A percentile compares a stretch with the other conserved stretches of the same genome.
These are phyloP conservation scores for Apiospora saccharicola DNA, from an alignment of 2,329 filamentous ascomycete species.

Conservation along the genomic window DNA sequence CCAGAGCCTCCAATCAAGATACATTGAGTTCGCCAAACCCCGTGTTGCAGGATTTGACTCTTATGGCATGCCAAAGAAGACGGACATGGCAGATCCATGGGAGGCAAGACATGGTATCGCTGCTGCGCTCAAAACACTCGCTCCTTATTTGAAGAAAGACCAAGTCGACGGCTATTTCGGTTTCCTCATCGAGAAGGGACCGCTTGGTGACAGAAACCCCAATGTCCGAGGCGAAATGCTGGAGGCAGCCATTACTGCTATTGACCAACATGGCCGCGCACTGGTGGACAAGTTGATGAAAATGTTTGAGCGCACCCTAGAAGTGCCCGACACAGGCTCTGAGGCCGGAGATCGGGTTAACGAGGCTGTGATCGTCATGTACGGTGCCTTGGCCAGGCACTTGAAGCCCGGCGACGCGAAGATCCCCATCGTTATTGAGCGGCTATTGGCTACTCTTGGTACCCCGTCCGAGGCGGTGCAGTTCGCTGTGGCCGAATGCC, in stretches of 20 bases:
- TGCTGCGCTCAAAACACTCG: conserved; percentile 83
- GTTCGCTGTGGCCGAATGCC: conserved; percentile 92
- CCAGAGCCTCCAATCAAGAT: conserved; percentile 71
- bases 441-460: conserved; percentile 84
- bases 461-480: conserved; percentile 97
- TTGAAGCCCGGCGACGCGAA: conserved; percentile 84
- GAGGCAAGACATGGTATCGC: conserved; percentile 90
- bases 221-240: conserved; percentile 89
- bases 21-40: conserved; percentile 81
- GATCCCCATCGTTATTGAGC: conserved; percentile 85
- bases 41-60: conserved; percentile 85
- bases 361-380: conserved; percentile 96
- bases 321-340: conserved; percentile 81
- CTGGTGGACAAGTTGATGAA: conserved; percentile 92
- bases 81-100: conserved; percentile 88
- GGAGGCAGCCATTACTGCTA: conserved; percentile 83
- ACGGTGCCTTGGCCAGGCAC: conserved; percentile 91
- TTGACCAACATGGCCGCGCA: conserved; percentile 80
- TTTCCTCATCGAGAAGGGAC: conserved; percentile 86
- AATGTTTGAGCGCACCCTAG: conserved; percentile 88
- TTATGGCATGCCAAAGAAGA: conserved; percentile 93
- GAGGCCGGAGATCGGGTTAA: conserved; percentile 89
- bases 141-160: conserved; percentile 70
- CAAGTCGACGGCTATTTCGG: conserved; percentile 80
- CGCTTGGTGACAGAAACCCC: conserved; percentile 82